Evolutionary conservation across 176 grass and related monocot genomes (phyloP).

Genomic region (Puccinellia tenuiflora): DNA sequence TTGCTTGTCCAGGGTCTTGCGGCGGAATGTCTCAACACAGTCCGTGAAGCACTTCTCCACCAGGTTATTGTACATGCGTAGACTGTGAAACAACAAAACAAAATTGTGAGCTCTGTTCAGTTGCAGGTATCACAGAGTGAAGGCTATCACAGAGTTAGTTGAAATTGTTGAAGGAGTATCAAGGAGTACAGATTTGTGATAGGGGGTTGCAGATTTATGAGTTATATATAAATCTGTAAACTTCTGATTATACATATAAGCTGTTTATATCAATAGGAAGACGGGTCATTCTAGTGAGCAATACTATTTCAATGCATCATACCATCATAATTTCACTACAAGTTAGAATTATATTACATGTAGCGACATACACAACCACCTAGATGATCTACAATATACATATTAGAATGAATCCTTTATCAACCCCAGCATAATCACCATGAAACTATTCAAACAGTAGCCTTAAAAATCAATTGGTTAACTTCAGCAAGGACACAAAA

Average conservation of each 20-base stretch:
- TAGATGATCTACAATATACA: not conserved
- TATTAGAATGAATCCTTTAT: not conserved
- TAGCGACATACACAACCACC: not conserved
- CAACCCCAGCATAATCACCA: not conserved
- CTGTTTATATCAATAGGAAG: not conserved
- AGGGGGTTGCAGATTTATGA: not conserved
- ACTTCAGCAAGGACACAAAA: not conserved
- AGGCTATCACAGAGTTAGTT: not conserved
- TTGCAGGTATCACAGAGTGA: not conserved
- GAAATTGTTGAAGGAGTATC: not conserved
- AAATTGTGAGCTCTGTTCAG: not conserved
- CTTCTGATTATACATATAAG: not conserved
- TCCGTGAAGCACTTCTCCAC: conserved; percentile 90
- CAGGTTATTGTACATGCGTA: conserved; percentile 92
- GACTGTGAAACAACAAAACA: conserved; percentile 31
- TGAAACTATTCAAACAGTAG: not conserved
- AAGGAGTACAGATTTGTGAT: not conserved
- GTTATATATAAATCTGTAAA: not conserved
- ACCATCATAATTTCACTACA: not conserved
- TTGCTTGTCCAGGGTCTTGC: conserved; percentile 93
- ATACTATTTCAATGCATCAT: not conserved
- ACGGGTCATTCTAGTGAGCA: not conserved
- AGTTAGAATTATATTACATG: not conserved
- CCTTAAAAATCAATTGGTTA: not conserved
- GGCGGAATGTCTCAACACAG: conserved; percentile 76